These are phyloP conservation scores for Amauroascus verrucosus DNA, from an alignment of 2,329 filamentous ascomycete species.

Conservation along the genomic window DNA sequence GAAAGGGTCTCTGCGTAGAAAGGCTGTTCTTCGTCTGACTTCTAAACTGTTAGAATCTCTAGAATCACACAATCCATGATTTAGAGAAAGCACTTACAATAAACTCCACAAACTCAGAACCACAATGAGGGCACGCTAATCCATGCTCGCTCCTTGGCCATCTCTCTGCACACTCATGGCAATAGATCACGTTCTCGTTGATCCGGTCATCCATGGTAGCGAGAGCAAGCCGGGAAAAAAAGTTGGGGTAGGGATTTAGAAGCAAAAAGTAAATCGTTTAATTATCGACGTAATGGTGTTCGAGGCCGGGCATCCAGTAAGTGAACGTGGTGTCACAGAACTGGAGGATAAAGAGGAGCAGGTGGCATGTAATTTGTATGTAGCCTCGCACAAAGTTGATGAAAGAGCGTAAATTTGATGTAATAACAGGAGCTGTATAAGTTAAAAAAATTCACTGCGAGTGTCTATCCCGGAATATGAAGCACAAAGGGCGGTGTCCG, in stretches of 20 bases:
- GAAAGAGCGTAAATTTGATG: not conserved
- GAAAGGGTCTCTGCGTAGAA: slow-evolving; percentile 17
- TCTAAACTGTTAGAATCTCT: slow-evolving; percentile 6
- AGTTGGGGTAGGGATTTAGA: not conserved
- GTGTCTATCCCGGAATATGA: not conserved
- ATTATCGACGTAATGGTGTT: not conserved
- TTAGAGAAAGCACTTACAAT: slow-evolving; percentile 51
- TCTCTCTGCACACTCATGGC: slow-evolving; percentile 68
- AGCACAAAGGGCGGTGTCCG: no score
- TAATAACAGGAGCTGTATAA: not conserved
- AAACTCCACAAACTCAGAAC: slow-evolving; percentile 63
- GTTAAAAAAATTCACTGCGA: not conserved
- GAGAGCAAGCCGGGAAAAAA: not conserved
- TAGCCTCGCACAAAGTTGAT: not conserved
- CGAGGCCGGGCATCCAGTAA: not conserved
- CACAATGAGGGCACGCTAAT: slow-evolving; percentile 66
- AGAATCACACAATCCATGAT: not conserved
- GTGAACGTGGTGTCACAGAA: not conserved
- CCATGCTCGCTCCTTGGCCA: slow-evolving; percentile 66
- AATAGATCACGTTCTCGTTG: slow-evolving; percentile 53
- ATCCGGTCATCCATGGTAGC: slow-evolving; percentile 27
- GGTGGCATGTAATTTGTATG: not conserved
- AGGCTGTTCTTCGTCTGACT: slow-evolving; percentile 17
- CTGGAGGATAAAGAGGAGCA: not conserved
- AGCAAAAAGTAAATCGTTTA: not conserved